Percentiles rank a stretch among this genome's conserved stretches.
phyloP scores from a whole-genome alignment of 805 yeast species.

The Blastobotrys parvus region DNA sequence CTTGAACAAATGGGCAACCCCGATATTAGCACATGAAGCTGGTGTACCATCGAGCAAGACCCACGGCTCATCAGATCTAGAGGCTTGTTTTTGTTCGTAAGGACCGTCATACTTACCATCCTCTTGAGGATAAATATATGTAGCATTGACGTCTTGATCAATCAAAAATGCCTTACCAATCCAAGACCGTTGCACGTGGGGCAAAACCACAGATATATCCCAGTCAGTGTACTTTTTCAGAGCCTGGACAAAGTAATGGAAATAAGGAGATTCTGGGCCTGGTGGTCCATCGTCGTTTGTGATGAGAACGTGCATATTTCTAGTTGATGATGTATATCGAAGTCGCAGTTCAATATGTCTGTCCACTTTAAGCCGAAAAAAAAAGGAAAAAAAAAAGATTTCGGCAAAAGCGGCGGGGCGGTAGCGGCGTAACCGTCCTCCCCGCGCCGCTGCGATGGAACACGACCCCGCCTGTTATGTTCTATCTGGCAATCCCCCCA shows the following conservation, averaged over 20 bases:
- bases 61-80: slow-evolving; percentile 40
- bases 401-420: no score
- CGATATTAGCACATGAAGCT: slow-evolving; percentile 90
- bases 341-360: no score
- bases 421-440: no score
- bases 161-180: slow-evolving; percentile 90
- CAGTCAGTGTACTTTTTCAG: slow-evolving; percentile 61
- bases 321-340: no score
- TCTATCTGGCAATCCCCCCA: no score
- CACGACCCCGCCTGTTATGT: no score
- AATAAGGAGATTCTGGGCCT: slow-evolving; percentile 75
- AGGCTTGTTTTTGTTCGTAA: slow-evolving; percentile 13
- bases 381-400: no score
- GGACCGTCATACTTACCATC: slow-evolving; percentile 26
- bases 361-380: no score
- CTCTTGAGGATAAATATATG: slow-evolving; percentile 20
- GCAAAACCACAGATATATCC: slow-evolving; percentile 78
- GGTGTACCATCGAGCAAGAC: slow-evolving; percentile 86
- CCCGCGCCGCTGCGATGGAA: no score
- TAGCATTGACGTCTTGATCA: slow-evolving; percentile 47
- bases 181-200: slow-evolving; percentile 84
- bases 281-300: slow-evolving; percentile 98
- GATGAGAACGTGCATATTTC: slow-evolving; percentile 23
- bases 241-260: slow-evolving; percentile 71
- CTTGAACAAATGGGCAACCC: slow-evolving; percentile 57